Evolutionary conservation across 495 filamentous ascomycete genomes (phyloP), one percentile per base, ranked within the genome.

Genomic region (Neurospora pannonica): DNA sequence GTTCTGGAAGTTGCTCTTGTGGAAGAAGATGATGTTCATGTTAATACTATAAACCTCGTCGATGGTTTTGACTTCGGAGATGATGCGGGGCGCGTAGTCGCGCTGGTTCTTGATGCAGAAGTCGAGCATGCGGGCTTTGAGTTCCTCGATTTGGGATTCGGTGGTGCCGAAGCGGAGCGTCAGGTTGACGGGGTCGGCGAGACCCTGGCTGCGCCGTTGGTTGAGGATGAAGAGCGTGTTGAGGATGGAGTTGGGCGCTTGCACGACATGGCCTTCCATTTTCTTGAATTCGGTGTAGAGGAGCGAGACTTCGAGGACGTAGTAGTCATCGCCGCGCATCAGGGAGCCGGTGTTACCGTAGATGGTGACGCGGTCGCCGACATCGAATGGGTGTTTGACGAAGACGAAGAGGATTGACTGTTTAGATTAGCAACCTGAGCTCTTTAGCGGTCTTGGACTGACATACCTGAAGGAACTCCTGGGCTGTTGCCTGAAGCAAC

Each of bases 281-380:
- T 98, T 98, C 85, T 97, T 98, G 85, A 98, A 97, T 79, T 98
- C 96, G 37, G 96, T 98, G 79, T 94, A 97, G 11, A 99, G 88
- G n/a, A 98, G 86, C 9, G 94, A 92, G 62, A 98, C 95, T 76
- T 97, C 93, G 73, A 97, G 95, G 71, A 99, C 94, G 74, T 97
- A 97, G 83, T 97, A 98, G 77, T 97, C 94, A 79, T 98, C 95
- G 34, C 94, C 94, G 21, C 87, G 86, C 80, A 93, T 87, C 19
- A 86, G 78, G 36, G 90, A 86, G 74, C 95, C 96, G 0, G 95
- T 91, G 79, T 97, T 97, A 62, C 94, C 94, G 77, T 97, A 97
- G 38, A 98, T 88, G 24, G 92, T 93, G 3, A 98, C 93, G 72
- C 95, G 90, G 82, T 98, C 95, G 75, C 95, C 95, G 17, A 98